Base-by-base conservation (phyloP, 2,329 filamentous ascomycete species). In the Sordariomycetes sp. region DNA sequence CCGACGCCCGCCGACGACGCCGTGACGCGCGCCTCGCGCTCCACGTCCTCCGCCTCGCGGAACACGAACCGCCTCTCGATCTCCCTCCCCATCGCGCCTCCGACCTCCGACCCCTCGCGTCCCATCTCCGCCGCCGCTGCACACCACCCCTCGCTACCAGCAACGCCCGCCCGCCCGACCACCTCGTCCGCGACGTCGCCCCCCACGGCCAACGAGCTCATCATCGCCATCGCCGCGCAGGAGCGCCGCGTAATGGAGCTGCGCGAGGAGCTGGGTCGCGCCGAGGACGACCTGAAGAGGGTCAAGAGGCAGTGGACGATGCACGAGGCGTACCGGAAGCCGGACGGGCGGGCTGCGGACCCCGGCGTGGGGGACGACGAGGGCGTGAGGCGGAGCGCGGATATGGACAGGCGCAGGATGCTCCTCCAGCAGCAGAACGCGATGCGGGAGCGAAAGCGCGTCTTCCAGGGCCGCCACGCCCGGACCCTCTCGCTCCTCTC, bases 241-340 rank as follows among this genome's bases (percentile, higher is more conserved):
- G 94, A 99, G 73, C 81, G 94, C 58, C 85, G 84, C 62, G 92
- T 99, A 1, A 74, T 99, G 58, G 94, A 97, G 71, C 75, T 99
- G 56, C 87, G 85, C 59, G 94, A 99, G 69, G 92, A 97, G 69
- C 76, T 99, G n/a, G 74, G 76, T 25, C 85, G 85, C 59, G 92
- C 94, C 6, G 92, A 99, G 68, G 72, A 75, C 13, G 87, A 95
- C 53, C 75, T 99, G 48, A 75, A 76, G 53, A 80, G 75, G 50
- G 75, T 99, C 60, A 97, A 96, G 75, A 86, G 81, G 65, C 86
- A 90, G 69, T 97, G 89, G 86, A 81, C 88, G 1, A 72, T 76
- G 15, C 84, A 90, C 60, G 90, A 96, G 67, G 84, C 82, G 53
- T 80, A 82, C 59, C 89, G 84, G 71, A 92, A 92, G 71, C 80